Evolutionary conservation across 2,329 filamentous ascomycete species (phyloP), one percentile per base, ranked within the genome.

Genomic region (Neoarthrinium moseri): DNA sequence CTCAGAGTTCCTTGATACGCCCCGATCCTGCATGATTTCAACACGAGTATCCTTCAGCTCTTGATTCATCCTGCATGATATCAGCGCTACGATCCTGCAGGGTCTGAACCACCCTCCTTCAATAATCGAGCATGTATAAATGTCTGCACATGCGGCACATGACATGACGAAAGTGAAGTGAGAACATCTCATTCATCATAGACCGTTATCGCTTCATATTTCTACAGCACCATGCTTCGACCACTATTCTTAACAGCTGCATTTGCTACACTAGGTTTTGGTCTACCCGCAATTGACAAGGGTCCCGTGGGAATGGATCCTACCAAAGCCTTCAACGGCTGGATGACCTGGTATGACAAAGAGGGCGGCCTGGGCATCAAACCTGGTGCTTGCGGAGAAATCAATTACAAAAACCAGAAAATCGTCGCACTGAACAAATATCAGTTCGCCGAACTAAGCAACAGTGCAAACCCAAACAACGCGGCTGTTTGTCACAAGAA

Each of bases 261-360:
- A 18, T 17, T 40, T 17, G 24, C 37, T 11, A 10, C 37, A 6
- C 7, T 11, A 12, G 24, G 23, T 13, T 11, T 40, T 11, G 23
- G 15, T 3, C 3, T n/a, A 18, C 37, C 24, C n/a, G 5, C 24
- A 3, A 6, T 13, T 18, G 24, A 30, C 2, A 12, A 27, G 5
- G 10, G 15, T 17, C 37, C n/a, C 8, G 37, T 15, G 11, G n/a
- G n/a, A n/a, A 18, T 30, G 2, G 15, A 15, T 12, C 15, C 37
- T 10, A 40, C n/a, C 8, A 7, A 30, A n/a, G 17, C 8, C 37
- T 40, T 40, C 15, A 13, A 40, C 15, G 23, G 21, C 2, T 18
- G 22, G 3, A 29, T 29, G 37, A 30, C 37, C 37, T 40, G 37
- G 37, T 40, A 40, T 18, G 37, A 40, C 17, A 29, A 20, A 12